phyloP scores from a whole-genome alignment of 2,329 filamentous ascomycete genomes.

The Trichoderma hamatum region DNA sequence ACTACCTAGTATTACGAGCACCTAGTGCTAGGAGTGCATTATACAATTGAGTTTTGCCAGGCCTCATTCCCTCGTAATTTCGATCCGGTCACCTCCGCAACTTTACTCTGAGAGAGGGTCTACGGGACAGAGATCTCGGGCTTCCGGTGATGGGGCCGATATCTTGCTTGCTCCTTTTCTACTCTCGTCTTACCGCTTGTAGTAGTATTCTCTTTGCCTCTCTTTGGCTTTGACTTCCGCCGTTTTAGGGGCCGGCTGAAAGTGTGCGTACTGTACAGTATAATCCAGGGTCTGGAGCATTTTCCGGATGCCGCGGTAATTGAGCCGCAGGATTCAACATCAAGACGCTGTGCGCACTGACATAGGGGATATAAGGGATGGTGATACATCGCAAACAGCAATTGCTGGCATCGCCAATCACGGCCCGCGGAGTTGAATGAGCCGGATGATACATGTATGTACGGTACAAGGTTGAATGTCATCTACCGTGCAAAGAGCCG shows the following conservation, averaged over 20 bases:
- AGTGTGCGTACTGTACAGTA: neutral
- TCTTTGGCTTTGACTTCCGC: neutral
- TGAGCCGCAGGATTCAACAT: conserved; percentile 10
- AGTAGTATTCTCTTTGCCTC: neutral
- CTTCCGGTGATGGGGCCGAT: conserved; percentile 8
- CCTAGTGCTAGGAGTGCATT: neutral
- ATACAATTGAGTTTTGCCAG: neutral
- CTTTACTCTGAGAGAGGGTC: neutral
- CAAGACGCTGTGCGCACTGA: neutral
- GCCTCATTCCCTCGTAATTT: neutral
- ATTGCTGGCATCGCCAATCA: neutral
- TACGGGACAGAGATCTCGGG: neutral
- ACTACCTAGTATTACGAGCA: neutral
- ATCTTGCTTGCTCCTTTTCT: neutral
- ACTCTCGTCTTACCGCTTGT: neutral
- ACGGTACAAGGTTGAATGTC: neutral
- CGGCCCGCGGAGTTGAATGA: neutral
- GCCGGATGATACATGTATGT: neutral
- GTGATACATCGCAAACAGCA: conserved; percentile 15
- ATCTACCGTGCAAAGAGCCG: neutral
- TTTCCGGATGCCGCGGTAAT: conserved; percentile 17
- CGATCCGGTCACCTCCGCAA: conserved; percentile 1
- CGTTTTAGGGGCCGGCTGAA: neutral
- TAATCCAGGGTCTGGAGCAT: neutral
- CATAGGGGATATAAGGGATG: neutral